phyloP scores from a whole-genome alignment of 371 early-diverging fungal genomes.

The Thermomucor indicae-seudaticae region DNA sequence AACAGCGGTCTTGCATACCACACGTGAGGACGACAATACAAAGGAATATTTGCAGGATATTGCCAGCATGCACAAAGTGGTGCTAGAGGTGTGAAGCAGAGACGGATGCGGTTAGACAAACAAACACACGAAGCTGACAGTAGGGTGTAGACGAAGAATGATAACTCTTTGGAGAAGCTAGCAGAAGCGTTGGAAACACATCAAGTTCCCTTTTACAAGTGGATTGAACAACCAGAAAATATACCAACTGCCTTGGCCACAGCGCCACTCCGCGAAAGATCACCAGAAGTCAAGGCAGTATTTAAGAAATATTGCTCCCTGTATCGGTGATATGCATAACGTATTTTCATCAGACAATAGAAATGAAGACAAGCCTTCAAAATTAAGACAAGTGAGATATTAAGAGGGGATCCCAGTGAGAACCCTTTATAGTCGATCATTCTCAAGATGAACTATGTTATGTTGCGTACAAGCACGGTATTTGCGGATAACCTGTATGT shows the following conservation, averaged over 20 bases:
- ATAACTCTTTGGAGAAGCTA: slow-evolving; percentile 57
- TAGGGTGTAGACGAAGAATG: slow-evolving; percentile 64
- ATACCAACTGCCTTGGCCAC: slow-evolving; percentile 81
- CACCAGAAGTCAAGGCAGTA: slow-evolving; percentile 51
- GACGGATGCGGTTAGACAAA: too few relatives aligned
- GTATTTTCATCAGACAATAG: too few relatives aligned
- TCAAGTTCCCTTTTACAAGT: slow-evolving; percentile 60
- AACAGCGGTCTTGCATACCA: slow-evolving; percentile 64
- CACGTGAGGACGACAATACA: slow-evolving; percentile 55
- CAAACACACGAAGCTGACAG: not conserved
- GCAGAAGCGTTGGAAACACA: slow-evolving; percentile 49
- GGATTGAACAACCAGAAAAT: slow-evolving; percentile 88
- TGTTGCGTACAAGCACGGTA: too few relatives aligned
- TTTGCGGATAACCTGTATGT: too few relatives aligned
- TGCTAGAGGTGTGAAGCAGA: slow-evolving; percentile 48
- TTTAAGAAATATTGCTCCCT: slow-evolving; percentile 61
- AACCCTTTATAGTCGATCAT: too few relatives aligned
- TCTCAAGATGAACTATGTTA: too few relatives aligned
- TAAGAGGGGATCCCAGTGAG: too few relatives aligned
- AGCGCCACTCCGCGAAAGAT: slow-evolving; percentile 58
- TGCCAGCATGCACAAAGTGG: slow-evolving; percentile 82
- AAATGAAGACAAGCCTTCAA: too few relatives aligned
- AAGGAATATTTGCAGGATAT: slow-evolving; percentile 59
- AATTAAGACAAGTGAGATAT: too few relatives aligned
- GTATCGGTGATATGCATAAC: slow-evolving; percentile 36